Evolutionary conservation across 169 alveolate species (phyloP).

Genomic region (Plasmodium yoelii): DNA sequence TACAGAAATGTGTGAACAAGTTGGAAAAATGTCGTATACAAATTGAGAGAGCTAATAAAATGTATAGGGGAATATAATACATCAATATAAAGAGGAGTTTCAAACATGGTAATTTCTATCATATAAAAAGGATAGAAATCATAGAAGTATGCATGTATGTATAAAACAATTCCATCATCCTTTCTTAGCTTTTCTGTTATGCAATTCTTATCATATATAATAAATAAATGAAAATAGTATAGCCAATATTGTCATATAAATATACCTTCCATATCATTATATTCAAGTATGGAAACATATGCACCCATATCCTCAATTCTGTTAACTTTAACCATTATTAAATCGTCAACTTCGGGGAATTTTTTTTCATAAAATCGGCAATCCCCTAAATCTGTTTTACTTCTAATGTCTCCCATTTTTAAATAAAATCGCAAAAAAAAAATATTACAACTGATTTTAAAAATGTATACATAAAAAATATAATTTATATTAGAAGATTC

Average conservation of each 20-base stretch:
- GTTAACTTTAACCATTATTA: conserved; percentile 94
- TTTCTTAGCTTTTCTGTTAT: neutral
- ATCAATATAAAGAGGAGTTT: no score
- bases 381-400: conserved; percentile 85
- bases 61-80: no score
- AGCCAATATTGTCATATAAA: neutral
- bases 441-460: neutral
- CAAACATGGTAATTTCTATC: no score
- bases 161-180: no score
- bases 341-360: conserved; percentile 94
- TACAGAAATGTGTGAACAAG: conserved; percentile 4
- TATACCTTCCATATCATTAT: conserved; percentile 95
- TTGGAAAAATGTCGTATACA: neutral
- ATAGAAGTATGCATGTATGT: no score
- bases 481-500: no score
- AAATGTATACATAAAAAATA: neutral
- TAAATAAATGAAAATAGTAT: neutral
- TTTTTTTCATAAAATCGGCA: conserved; percentile 95
- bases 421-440: neutral
- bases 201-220: neutral
- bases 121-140: no score
- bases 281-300: conserved; percentile 97
- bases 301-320: conserved; percentile 97
- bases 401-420: conserved; percentile 68
- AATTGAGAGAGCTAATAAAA: no score